Evolutionary conservation across 2,329 filamentous ascomycete genomes (phyloP).

Genomic region (Alternaria gansuensis): DNA sequence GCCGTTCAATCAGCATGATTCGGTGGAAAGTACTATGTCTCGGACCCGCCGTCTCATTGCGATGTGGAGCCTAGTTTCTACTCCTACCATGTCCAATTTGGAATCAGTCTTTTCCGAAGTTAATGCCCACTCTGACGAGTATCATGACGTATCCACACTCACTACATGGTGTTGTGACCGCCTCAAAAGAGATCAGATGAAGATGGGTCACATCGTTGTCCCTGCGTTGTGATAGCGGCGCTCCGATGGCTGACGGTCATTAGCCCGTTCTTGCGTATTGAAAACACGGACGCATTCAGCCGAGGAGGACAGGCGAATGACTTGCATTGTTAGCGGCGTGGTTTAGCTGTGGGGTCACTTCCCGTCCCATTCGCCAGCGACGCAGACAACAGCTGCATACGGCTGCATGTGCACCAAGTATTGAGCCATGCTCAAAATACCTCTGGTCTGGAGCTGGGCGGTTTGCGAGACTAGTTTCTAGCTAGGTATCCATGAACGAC

Average conservation of each 20-base stretch:
- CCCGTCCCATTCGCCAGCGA: constrained; percentile 37
- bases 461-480: constrained; percentile 3
- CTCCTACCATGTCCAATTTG: constrained; percentile 24
- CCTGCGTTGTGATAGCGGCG: constrained; percentile 36
- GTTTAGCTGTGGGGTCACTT: constrained; percentile 42
- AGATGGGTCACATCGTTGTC: constrained; percentile 30
- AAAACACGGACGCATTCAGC: constrained; percentile 32
- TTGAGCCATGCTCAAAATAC: constrained; percentile 20
- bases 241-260: constrained; percentile 27
- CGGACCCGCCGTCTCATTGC: constrained; percentile 28
- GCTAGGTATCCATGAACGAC: constrained; percentile 5
- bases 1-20: constrained; percentile 32
- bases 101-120: constrained; percentile 23
- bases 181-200: constrained; percentile 26
- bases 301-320: constrained; percentile 46
- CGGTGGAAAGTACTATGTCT: constrained; percentile 27
- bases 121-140: constrained; percentile 25
- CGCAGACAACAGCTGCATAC: constrained; percentile 28
- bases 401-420: constrained; percentile 30
- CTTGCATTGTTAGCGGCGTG: constrained; percentile 50
- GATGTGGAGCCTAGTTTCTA: constrained; percentile 34
- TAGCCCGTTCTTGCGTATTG: constrained; percentile 39
- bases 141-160: constrained; percentile 27
- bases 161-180: constrained; percentile 16
- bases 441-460: constrained; percentile 8